A percentile compares a stretch with the other conserved stretches of the same genome.
Evolutionary conservation across 208 protist genomes (phyloP).

Genomic region (Trichomonas tenax): DNA sequence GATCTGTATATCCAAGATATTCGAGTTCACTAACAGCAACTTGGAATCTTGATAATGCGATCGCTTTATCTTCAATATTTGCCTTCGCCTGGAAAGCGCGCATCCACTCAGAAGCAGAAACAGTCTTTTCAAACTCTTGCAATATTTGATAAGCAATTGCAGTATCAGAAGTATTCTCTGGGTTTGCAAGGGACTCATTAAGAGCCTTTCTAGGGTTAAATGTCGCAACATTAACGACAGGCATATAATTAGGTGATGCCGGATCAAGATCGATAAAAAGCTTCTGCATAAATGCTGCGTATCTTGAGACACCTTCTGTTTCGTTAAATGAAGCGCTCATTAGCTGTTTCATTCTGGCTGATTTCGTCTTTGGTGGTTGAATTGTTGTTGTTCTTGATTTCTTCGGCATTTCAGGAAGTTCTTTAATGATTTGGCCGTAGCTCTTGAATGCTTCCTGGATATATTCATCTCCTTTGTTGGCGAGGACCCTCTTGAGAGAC

Average conservation of each 20-base stretch:
- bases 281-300: not conserved
- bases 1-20: not conserved
- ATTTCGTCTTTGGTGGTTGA: not conserved
- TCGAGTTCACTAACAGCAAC: slow-evolving; percentile 13
- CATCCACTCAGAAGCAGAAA: not conserved
- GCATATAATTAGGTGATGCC: not conserved
- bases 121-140: not conserved
- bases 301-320: not conserved
- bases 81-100: not conserved
- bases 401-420: not conserved
- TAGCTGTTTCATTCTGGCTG: not conserved
- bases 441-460: not conserved
- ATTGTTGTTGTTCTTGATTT: not conserved
- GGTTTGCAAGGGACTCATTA: not conserved
- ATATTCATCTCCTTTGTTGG: not conserved
- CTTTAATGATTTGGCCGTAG: not conserved
- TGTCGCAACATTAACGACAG: not conserved
- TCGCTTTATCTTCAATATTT: not conserved
- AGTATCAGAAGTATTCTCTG: not conserved
- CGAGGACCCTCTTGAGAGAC: not conserved
- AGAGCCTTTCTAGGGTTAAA: not conserved
- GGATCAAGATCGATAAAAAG: not conserved
- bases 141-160: not conserved
- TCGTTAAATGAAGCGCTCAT: not conserved
- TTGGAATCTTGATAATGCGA: not conserved